Evolutionary conservation across 73 alveolate genomes (phyloP), one percentile per base, ranked within the genome.

Genomic region (Symbiodinium pilosum): DNA sequence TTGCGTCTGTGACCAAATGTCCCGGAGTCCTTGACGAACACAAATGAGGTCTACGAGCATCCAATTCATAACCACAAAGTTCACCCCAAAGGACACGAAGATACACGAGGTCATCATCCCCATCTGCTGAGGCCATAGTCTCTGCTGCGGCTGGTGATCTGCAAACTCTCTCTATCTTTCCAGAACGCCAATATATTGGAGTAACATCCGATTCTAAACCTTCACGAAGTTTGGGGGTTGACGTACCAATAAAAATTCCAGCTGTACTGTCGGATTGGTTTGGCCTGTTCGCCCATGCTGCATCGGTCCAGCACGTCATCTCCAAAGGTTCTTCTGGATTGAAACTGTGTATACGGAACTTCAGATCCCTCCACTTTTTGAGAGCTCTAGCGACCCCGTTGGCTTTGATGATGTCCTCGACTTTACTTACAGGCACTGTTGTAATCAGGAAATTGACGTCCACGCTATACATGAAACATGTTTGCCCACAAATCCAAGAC

Each of bases 201-300:
- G 73, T 43, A 3, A 84, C 43, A 43, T 84, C 28, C n/a, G 28
- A 9, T 84, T 84, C 92, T 9, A 21, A 26, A 26, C 92, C 92
- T 7, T 42, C 30, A 43, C 30, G 30, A 5, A 84, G n/a, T 0
- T 28, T 14, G 7, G 92, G 0, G 7, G 14, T 34, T 20, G 73
- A 21, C 47, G 44, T 84, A 1, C 92, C 92, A 1, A 84, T 71
- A 84, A 84, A 42, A 7, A 84, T 84, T 1, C 92, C 92, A 28
- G 39, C 92, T 0, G 92, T 84, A 4, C 38, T 11, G 43, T 84
- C 92, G 0, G 38, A 43, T 43, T 30, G 32, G 43, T 84, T 84
- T 42, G 92, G 89, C 4, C 89, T 8, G 64, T 83, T 83, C 18
- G 89, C 89, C 64, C 54, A 83, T 4, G 89, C 89, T 16, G 92